Percentiles rank a stretch among this genome's conserved stretches.
phyloP scores from a whole-genome alignment of 305 asterid species.

The Petunia hybrid region DNA sequence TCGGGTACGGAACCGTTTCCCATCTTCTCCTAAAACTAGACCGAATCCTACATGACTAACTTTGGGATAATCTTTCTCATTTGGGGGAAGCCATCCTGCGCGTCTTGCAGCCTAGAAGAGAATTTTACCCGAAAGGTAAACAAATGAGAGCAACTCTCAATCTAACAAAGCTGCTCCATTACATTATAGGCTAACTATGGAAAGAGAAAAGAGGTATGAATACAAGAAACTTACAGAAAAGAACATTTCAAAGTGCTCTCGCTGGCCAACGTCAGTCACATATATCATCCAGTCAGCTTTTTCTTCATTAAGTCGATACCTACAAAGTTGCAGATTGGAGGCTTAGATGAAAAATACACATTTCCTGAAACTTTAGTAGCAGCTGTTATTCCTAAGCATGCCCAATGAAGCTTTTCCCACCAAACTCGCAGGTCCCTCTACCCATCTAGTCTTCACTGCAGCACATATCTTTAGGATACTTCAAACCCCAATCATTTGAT shows the following conservation, averaged over 20 bases:
- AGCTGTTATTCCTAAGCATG: background rate
- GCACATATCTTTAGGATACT: background rate
- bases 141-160: constrained; percentile 2
- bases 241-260: constrained; percentile 94
- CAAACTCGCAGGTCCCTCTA: background rate
- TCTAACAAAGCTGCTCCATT: background rate
- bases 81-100: constrained; percentile 95
- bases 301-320: constrained; percentile 93
- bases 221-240: constrained; percentile 67
- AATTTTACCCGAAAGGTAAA: constrained; percentile 27
- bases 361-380: background rate
- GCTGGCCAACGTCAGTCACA: constrained; percentile 89
- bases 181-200: background rate
- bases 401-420: background rate
- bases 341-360: background rate
- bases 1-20: constrained; percentile 88
- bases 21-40: constrained; percentile 91
- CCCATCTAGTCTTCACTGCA: background rate
- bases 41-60: constrained; percentile 90
- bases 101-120: constrained; percentile 79
- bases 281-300: constrained; percentile 96
- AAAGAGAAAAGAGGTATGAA: background rate
- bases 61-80: constrained; percentile 69
- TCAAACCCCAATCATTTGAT: background rate
- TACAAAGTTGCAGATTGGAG: constrained; percentile 39